Conservation (phyloP, 495 filamentous ascomycete genomes). For the Hypomontagnella submonticulosa region DNA sequence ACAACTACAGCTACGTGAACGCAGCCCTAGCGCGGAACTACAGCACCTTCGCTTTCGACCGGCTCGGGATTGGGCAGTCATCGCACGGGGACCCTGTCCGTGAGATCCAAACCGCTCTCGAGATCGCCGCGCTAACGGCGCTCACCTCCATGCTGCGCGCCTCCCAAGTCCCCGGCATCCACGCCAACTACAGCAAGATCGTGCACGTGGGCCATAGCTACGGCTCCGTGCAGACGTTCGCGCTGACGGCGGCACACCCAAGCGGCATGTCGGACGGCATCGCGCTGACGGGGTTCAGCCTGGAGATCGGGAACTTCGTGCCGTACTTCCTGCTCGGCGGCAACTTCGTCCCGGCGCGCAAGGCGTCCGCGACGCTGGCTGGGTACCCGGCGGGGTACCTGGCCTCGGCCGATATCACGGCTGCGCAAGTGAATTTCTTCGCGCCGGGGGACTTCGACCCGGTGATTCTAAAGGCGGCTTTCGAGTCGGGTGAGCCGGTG, state of each 20-base stretch:
- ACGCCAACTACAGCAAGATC: conserved; percentile 57
- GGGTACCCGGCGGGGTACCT: conserved; percentile 49
- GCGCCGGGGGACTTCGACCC: conserved; percentile 59
- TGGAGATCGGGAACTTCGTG: conserved; percentile 48
- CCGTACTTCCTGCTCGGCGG: conserved; percentile 53
- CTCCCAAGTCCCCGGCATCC: conserved; percentile 50
- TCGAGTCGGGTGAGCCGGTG: conserved; percentile 60
- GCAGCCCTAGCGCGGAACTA: conserved; percentile 60
- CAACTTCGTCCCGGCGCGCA: conserved; percentile 60
- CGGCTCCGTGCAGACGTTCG: conserved; percentile 59
- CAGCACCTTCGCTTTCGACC: conserved; percentile 66
- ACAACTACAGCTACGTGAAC: conserved; percentile 67
- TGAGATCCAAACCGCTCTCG: conserved; percentile 62
- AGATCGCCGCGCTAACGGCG: conserved; percentile 62
- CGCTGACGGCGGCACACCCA: conserved; percentile 61
- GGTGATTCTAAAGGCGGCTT: conserved; percentile 52
- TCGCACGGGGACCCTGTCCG: conserved; percentile 65
- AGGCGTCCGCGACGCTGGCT: conserved; percentile 55
- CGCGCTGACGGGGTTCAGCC: conserved; percentile 67
- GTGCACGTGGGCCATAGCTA: conserved; percentile 69
- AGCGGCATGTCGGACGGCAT: conserved; percentile 62
- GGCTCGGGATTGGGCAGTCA: conserved; percentile 67
- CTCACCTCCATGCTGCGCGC: conserved; percentile 61
- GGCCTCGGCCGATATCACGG: conserved; percentile 1
- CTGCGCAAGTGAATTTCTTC: conserved; percentile 55